These are phyloP conservation scores for Psilocybe cyanescens DNA, from an alignment of 768 basidiomycete species.

Conservation along the genomic window DNA sequence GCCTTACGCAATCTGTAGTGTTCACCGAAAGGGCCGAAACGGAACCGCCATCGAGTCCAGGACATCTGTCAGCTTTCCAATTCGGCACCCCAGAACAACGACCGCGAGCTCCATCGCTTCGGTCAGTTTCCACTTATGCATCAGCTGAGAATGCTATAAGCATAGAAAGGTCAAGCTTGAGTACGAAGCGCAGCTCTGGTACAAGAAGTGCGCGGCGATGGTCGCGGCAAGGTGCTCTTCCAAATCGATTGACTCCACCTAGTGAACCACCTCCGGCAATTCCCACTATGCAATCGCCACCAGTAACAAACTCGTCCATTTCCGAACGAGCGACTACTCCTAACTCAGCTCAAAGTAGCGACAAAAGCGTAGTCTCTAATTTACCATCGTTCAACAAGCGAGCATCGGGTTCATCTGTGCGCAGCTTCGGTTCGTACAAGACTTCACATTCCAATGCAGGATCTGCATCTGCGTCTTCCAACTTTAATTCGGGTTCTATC, in stretches of 20 bases:
- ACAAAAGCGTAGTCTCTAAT: constrained; percentile 47
- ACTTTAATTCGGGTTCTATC: constrained; percentile 15
- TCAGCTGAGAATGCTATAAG: constrained; percentile 39
- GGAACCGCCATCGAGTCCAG: constrained; percentile 31
- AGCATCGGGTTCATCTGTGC: constrained; percentile 51
- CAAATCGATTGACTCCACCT: constrained; percentile 59
- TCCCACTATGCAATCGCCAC: constrained; percentile 32
- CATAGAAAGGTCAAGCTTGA: constrained; percentile 40
- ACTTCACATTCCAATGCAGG: constrained; percentile 41
- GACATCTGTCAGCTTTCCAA: constrained; percentile 26
- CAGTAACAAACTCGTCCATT: constrained; percentile 34
- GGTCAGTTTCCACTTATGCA: constrained; percentile 48
- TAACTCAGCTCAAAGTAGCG: constrained; percentile 41
- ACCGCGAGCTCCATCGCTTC: constrained; percentile 44
- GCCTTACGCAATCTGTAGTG: constrained; percentile 18
- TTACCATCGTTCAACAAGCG: constrained; percentile 60
- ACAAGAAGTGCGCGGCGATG: constrained; percentile 48
- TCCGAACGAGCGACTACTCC: constrained; percentile 39
- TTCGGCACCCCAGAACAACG: constrained; percentile 43
- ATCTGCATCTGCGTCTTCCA: constrained; percentile 3
- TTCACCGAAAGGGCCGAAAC: constrained; percentile 25
- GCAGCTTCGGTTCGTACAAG: constrained; percentile 45
- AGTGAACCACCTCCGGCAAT: constrained; percentile 61
- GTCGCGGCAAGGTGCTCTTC: constrained; percentile 56
- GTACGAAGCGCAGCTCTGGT: constrained; percentile 36